These are phyloP conservation scores for Thuja plicata DNA, from an alignment of 83 land plant genomes.

Conservation along the genomic window DNA sequence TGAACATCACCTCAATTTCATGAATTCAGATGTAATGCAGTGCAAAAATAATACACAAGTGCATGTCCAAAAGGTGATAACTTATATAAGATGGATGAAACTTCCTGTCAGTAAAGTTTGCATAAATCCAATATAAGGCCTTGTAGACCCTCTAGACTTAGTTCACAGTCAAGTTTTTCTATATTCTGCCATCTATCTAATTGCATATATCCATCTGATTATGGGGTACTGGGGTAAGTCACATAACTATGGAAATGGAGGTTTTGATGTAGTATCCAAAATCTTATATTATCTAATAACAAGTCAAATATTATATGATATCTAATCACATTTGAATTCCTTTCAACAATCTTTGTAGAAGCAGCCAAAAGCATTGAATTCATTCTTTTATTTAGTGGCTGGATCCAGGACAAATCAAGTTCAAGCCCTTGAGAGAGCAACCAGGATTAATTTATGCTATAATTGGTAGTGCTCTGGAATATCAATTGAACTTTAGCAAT, in stretches of 20 bases:
- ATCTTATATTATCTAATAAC: too few species aligned
- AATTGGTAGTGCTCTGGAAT: too few species aligned
- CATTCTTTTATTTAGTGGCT: too few species aligned
- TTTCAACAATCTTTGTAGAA: too few species aligned
- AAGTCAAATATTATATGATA: too few species aligned
- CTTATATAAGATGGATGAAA: background rate
- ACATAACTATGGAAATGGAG: background rate
- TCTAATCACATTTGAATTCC: too few species aligned
- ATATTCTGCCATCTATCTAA: background rate
- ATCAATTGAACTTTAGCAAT: too few species aligned
- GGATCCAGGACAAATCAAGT: too few species aligned
- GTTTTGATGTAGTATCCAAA: too few species aligned
- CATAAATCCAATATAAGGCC: background rate
- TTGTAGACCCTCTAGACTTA: background rate
- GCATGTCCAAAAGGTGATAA: background rate
- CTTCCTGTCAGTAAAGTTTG: background rate
- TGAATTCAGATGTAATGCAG: background rate
- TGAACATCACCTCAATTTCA: background rate
- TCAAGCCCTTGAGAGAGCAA: too few species aligned
- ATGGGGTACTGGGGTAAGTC: background rate
- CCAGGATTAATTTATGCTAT: too few species aligned
- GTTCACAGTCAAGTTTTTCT: background rate
- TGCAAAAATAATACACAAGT: background rate
- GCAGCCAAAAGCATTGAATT: too few species aligned
- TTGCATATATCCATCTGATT: background rate